phyloP scores from a whole-genome alignment of 2,329 filamentous ascomycete genomes.

The Fusarium protoensiforme region DNA sequence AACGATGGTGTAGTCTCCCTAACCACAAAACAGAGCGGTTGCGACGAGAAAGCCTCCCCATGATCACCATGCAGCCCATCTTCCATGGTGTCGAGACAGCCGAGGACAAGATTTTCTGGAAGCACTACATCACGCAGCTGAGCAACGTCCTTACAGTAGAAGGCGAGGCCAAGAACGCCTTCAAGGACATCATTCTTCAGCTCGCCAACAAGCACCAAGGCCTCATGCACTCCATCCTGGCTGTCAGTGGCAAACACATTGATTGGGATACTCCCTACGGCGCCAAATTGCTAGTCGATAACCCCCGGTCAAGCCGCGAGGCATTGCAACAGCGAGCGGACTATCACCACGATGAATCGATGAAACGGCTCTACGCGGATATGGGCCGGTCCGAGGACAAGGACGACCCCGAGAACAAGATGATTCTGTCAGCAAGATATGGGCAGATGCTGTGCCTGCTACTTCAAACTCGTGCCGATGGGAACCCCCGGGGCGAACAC shows the following conservation, averaged over 20 bases:
- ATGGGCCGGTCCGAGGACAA: conserved; percentile 56
- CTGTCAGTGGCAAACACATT: conserved; percentile 82
- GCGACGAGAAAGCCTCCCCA: conserved; percentile 60
- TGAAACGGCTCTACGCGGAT: conserved; percentile 62
- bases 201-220: conserved; percentile 84
- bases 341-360: conserved; percentile 66
- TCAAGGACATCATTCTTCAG: conserved; percentile 84
- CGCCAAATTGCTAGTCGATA: conserved; percentile 61
- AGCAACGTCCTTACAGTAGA: conserved; percentile 86
- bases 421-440: conserved; percentile 65
- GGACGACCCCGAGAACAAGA: conserved; percentile 56
- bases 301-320: conserved; percentile 58
- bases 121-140: conserved; percentile 83
- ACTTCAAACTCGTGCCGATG: conserved; percentile 67
- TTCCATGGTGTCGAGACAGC: conserved; percentile 85
- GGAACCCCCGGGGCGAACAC: conserved; percentile 73
- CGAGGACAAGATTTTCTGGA: conserved; percentile 83
- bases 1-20: conserved; percentile 4
- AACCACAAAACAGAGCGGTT: conserved; percentile 57
- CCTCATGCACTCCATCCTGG: conserved; percentile 91
- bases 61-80: conserved; percentile 71
- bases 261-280: conserved; percentile 69
- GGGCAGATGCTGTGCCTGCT: conserved; percentile 73
- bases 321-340: conserved; percentile 63
- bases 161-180: conserved; percentile 83